Evolutionary conservation across 805 yeast genomes (phyloP).

Genomic region (Nakazawaea wickerhamii): DNA sequence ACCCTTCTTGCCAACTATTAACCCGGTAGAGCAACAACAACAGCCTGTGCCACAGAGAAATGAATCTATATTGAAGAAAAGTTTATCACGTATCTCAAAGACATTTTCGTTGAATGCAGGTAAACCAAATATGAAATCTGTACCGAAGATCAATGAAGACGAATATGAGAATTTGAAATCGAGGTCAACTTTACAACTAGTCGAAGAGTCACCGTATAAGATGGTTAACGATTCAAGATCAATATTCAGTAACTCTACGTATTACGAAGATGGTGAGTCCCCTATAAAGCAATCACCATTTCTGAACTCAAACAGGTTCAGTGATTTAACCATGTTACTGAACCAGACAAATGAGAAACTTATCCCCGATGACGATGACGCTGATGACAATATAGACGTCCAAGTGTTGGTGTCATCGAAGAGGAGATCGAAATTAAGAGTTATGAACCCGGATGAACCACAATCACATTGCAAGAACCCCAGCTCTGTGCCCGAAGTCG

Average conservation of each 20-base stretch:
- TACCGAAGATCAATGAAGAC: background rate
- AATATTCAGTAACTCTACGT: conserved; percentile 9
- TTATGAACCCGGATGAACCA: conserved; percentile 50
- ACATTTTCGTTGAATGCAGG: conserved; percentile 2
- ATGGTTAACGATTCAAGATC: conserved; percentile 10
- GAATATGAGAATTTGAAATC: conserved; percentile 5
- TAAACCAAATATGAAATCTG: background rate
- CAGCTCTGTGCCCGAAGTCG: background rate
- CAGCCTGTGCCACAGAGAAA: conserved; percentile 3
- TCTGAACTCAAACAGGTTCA: conserved; percentile 13
- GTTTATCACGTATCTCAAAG: conserved; percentile 25
- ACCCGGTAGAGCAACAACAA: background rate
- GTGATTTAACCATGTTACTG: conserved; percentile 15
- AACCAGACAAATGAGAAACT: conserved; percentile 1
- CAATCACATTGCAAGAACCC: background rate
- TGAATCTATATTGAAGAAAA: conserved; percentile 18
- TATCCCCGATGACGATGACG: conserved; percentile 28
- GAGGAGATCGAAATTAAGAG: conserved; percentile 52
- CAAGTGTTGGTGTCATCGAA: conserved; percentile 67
- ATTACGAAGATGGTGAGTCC: conserved; percentile 8
- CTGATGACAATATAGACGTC: conserved; percentile 48
- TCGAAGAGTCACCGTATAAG: conserved; percentile 3
- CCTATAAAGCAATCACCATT: conserved; percentile 10
- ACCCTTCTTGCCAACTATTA: conserved; percentile 2
- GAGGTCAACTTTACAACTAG: conserved; percentile 11